A percentile compares a stretch with the other conserved stretches of the same genome.
phyloP scores from a whole-genome alignment of 257 asterid genomes.

The Solanum appendiculatum region DNA sequence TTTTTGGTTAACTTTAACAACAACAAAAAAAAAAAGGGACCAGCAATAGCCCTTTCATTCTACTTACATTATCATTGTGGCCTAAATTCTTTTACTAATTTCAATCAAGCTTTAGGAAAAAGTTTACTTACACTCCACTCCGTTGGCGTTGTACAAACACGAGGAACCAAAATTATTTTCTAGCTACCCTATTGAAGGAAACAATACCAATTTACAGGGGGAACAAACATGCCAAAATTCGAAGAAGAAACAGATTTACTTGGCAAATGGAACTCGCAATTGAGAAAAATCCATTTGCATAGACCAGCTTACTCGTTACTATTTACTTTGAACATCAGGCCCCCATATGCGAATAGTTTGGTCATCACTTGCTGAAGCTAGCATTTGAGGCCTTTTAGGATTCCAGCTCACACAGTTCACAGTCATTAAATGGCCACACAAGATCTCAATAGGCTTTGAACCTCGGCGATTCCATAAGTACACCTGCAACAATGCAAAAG shows the following conservation, averaged over 20 bases:
- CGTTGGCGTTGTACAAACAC: background rate
- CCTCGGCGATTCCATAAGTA: constrained; percentile 67
- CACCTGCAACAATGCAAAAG: constrained; percentile 37
- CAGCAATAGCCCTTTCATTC: background rate
- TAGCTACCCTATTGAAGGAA: background rate
- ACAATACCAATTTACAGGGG: background rate
- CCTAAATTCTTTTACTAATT: background rate
- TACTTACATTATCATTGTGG: background rate
- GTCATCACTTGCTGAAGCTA: constrained; percentile 95
- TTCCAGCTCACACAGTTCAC: constrained; percentile 96
- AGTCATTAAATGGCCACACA: constrained; percentile 69
- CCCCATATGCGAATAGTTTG: constrained; percentile 91
- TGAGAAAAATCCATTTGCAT: background rate
- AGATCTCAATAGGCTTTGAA: constrained; percentile 54
- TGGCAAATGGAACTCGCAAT: background rate
- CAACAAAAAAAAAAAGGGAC: too few species aligned
- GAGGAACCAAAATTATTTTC: background rate
- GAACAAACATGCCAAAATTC: background rate
- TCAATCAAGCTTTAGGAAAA: background rate
- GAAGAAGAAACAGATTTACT: background rate
- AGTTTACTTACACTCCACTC: background rate
- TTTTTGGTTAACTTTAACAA: background rate
- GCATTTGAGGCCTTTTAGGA: constrained; percentile 54
- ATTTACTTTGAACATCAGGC: constrained; percentile 31
- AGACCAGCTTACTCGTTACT: background rate